A percentile compares a stretch with the other conserved stretches of the same genome.
Conservation (phyloP, 352 stramenopile species). For the Phytopythium litorale region DNA sequence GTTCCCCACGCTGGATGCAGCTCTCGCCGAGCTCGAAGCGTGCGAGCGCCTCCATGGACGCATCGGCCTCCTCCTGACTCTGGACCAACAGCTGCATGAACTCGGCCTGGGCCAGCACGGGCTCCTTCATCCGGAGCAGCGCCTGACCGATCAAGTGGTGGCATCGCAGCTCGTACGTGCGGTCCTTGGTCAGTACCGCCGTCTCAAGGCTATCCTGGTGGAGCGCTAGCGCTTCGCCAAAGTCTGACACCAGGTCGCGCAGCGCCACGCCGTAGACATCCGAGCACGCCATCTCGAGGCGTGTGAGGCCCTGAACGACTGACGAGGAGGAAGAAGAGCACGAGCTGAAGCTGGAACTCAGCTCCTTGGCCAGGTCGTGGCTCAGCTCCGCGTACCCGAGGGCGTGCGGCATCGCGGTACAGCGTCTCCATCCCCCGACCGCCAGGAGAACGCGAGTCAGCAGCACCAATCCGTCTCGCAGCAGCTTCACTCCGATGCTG, state of each 20-base stretch:
- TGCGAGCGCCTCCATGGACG: constrained; percentile 39
- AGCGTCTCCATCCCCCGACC: constrained; percentile 32
- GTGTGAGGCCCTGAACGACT: constrained; percentile 8
- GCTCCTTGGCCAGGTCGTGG: constrained; percentile 35
- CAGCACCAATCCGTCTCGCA: constrained; percentile 37
- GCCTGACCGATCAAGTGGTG: constrained; percentile 36
- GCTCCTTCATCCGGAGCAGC: constrained; percentile 30
- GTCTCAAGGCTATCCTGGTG: constrained; percentile 44
- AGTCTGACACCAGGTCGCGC: constrained; percentile 28
- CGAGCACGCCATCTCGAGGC: constrained; percentile 42
- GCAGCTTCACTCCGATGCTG: constrained; percentile 9
- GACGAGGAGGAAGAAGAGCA: constrained; percentile 3
- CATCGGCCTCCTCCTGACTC: constrained; percentile 31
- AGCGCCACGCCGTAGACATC: constrained; percentile 34
- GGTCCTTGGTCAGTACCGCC: constrained; percentile 27
- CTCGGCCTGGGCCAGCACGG: constrained; percentile 32
- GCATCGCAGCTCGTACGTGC: constrained; percentile 36
- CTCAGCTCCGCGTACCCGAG: constrained; percentile 40
- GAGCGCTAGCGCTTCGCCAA: constrained; percentile 34
- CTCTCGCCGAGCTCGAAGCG: constrained; percentile 50
- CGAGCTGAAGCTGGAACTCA: constrained; percentile 9
- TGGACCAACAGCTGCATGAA: constrained; percentile 35
- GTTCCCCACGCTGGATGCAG: constrained; percentile 29
- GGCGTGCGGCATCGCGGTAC: constrained; percentile 35
- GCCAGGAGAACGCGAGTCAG: constrained; percentile 42